Evolutionary conservation across 2,329 filamentous ascomycete species (phyloP).

Genomic region (Polychaeton citri): DNA sequence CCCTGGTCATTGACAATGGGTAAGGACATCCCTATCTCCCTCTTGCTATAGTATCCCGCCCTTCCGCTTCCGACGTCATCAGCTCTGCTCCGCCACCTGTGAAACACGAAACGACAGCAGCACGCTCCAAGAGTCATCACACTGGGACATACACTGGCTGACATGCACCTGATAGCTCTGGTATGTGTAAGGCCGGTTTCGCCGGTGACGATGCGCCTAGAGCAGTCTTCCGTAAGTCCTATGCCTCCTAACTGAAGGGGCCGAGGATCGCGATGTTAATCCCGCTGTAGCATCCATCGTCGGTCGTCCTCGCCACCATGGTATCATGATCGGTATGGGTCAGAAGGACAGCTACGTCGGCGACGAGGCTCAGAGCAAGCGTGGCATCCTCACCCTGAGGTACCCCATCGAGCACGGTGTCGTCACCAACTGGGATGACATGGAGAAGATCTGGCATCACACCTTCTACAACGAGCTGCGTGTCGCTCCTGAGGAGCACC

Average conservation of each 20-base stretch:
- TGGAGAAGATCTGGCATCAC: conserved; percentile 99
- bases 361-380: conserved; percentile 99
- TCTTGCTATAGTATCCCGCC: conserved; percentile 97
- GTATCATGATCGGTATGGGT: conserved; percentile 99
- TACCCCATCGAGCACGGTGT: conserved; percentile 99
- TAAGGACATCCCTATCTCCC: conserved; percentile 47
- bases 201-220: conserved; percentile 99
- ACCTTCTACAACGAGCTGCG: conserved; percentile 99
- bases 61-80: no score
- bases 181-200: conserved; percentile 99
- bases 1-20: conserved; percentile 99
- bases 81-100: no score
- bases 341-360: conserved; percentile 99
- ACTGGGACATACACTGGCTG: background rate
- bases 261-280: conserved; percentile 11
- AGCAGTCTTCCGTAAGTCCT: conserved; percentile 97
- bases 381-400: conserved; percentile 99
- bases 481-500: conserved; percentile 99
- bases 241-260: conserved; percentile 16
- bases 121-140: background rate
- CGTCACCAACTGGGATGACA: conserved; percentile 99
- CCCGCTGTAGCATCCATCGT: conserved; percentile 77
- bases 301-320: conserved; percentile 98
- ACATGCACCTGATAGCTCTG: conserved; percentile 57
- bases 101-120: no score